Conservation (phyloP, 805 yeast genomes). For the Sungouiella thailandica region DNA sequence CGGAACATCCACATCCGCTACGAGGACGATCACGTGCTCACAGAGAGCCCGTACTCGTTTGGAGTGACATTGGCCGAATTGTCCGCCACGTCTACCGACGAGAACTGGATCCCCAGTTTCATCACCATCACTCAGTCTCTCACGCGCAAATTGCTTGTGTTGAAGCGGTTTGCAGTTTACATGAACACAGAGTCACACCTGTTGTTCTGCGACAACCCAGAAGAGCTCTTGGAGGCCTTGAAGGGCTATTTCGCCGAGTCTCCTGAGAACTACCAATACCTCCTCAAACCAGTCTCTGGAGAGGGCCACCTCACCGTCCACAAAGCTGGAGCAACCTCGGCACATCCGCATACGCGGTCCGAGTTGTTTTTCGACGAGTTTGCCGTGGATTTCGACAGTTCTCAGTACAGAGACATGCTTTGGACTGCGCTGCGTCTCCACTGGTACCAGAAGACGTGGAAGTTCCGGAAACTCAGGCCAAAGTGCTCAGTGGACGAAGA, state of each 20-base stretch:
- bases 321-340: conserved; percentile 69
- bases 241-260: conserved; percentile 37
- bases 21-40: conserved; percentile 72
- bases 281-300: conserved; percentile 86
- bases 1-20: conserved; percentile 88
- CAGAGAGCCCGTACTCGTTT: conserved; percentile 70
- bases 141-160: conserved; percentile 71
- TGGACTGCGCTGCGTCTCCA: conserved; percentile 79
- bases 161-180: conserved; percentile 72
- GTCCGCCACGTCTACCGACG: conserved; percentile 88
- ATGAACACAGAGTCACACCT: conserved; percentile 70
- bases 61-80: conserved; percentile 83
- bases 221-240: conserved; percentile 45
- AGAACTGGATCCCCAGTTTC: conserved; percentile 78
- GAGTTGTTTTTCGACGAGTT: conserved; percentile 83
- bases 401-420: conserved; percentile 77
- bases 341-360: conserved; percentile 63
- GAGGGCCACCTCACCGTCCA: conserved; percentile 76
- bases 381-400: conserved; percentile 78
- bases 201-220: conserved; percentile 44
- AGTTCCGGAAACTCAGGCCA: conserved; percentile 71
- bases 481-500: conserved; percentile 45
- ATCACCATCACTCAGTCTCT: conserved; percentile 62
- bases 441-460: conserved; percentile 70
- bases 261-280: conserved; percentile 39